Base-by-base conservation (phyloP, 805 yeast genomes). In the Wickerhamomyces xylosicus region DNA sequence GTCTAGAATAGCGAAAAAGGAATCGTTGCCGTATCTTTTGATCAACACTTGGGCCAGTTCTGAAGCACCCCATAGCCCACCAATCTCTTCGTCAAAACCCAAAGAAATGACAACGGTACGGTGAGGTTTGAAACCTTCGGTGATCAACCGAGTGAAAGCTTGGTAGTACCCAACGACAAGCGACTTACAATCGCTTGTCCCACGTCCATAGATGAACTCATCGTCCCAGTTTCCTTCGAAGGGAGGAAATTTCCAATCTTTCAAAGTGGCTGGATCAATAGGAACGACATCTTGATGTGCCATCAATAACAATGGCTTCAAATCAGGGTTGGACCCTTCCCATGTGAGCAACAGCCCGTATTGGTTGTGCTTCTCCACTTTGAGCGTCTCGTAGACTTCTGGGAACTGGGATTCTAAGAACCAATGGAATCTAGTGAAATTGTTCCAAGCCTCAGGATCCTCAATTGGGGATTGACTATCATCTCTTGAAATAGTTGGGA, bases 211-310 rank as follows among this genome's bases (percentile, higher is more conserved):
- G 4, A 85, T 49, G 38, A 54, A 59, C 22, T 66, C 62, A 3
- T 86, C 89, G 49, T 82, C 87, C 48, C 63, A 78, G 47, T 68
- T 61, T 17, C 83, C 85, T 31, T 65, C 53, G 44, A 77, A 81
- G 3, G 94, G 92, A 5, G 72, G 76, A 52, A 74, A 64, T 1
- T 62, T 57, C 94, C 94, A 85, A 38, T 72, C 62, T 20, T 51
- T 55, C 39, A 67, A 58, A 0, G 86, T 74, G 18, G 69, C 72
- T 19, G 58, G 55, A 47, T 77, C 82, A 8, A 82, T 79, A 1
- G 94, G 94, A 17, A 84, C 94, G 7, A 79, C 84, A 53, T 84
- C 94, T 56, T 75, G 81, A 53, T 85, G 95, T 1, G 87, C 89
- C 48, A 80, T 71, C 37, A 83, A 61, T 57, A 85, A 52, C 15